These are phyloP conservation scores for Brassica cretica DNA, from an alignment of 345 rosid genomes.

Conservation along the genomic window DNA sequence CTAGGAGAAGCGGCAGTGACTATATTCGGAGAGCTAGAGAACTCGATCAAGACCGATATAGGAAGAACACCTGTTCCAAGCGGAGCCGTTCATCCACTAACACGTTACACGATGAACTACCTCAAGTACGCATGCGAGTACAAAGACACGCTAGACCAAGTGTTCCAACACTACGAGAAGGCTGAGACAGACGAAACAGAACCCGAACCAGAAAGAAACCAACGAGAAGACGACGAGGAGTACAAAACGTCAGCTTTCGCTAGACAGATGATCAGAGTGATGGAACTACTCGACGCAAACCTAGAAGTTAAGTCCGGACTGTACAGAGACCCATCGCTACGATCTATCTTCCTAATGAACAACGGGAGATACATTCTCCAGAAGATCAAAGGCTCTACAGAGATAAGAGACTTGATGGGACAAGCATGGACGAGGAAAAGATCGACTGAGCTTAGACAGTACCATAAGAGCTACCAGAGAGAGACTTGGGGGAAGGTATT, in stretches of 20 bases:
- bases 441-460: constrained; percentile 66
- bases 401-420: constrained; percentile 60
- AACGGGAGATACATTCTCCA: constrained; percentile 81
- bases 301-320: constrained; percentile 62
- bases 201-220: constrained; percentile 29
- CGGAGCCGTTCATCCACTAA: constrained; percentile 79
- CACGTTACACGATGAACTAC: constrained; percentile 94
- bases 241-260: constrained; percentile 45
- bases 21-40: constrained; percentile 75
- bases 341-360: constrained; percentile 85
- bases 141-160: constrained; percentile 65
- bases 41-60: constrained; percentile 61
- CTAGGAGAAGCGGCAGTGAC: constrained; percentile 63
- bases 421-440: constrained; percentile 63
- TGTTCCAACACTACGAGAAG: constrained; percentile 50
- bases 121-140: constrained; percentile 76
- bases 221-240: constrained; percentile 33
- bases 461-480: constrained; percentile 77
- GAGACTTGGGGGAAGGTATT: constrained; percentile 82
- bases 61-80: constrained; percentile 70
- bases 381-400: constrained; percentile 66
- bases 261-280: constrained; percentile 46
- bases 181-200: constrained; percentile 1
- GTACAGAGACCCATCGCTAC: constrained; percentile 58
- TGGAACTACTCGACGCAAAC: constrained; percentile 74